Evolutionary conservation across 176 grass and related monocot species (phyloP).

Genomic region (Puya raimondii): DNA sequence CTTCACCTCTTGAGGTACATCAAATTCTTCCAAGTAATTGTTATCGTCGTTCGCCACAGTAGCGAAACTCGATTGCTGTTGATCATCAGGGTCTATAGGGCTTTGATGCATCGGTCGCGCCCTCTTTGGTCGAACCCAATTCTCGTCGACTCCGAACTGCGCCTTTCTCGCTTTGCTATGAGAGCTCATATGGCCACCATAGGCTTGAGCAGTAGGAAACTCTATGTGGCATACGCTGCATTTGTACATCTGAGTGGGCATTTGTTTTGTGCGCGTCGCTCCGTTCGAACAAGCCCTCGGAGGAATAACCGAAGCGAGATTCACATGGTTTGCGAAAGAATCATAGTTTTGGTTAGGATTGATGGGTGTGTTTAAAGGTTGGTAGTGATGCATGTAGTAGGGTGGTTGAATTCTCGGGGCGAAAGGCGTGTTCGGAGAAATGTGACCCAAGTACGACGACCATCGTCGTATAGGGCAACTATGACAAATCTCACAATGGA

Average conservation of each 20-base stretch:
- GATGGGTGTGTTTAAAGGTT: not conserved
- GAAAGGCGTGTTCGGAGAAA: not conserved
- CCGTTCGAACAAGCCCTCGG: not conserved
- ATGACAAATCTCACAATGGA: too few relatives aligned
- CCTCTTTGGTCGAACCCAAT: not conserved
- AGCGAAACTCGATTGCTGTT: not conserved
- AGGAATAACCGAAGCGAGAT: not conserved
- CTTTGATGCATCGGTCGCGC: not conserved
- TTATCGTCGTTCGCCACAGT: not conserved
- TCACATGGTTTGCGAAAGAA: not conserved
- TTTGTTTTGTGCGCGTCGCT: not conserved
- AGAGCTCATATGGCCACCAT: conserved; percentile 2
- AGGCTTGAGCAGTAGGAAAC: conserved; percentile 9
- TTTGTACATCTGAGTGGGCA: not conserved
- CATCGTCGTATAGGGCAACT: not conserved
- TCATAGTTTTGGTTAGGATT: not conserved
- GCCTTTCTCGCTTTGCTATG: conserved; percentile 6
- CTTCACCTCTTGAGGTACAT: not conserved
- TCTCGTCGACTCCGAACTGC: not conserved
- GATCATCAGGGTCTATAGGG: not conserved
- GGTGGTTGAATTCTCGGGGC: not conserved
- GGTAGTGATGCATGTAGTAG: not conserved
- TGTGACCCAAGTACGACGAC: not conserved
- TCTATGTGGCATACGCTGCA: not conserved
- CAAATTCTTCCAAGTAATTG: not conserved